A percentile compares a stretch with the other conserved stretches of the same genome.
phyloP scores from a whole-genome alignment of 2,329 filamentous ascomycete species.

The Lasiodiplodia sp. region DNA sequence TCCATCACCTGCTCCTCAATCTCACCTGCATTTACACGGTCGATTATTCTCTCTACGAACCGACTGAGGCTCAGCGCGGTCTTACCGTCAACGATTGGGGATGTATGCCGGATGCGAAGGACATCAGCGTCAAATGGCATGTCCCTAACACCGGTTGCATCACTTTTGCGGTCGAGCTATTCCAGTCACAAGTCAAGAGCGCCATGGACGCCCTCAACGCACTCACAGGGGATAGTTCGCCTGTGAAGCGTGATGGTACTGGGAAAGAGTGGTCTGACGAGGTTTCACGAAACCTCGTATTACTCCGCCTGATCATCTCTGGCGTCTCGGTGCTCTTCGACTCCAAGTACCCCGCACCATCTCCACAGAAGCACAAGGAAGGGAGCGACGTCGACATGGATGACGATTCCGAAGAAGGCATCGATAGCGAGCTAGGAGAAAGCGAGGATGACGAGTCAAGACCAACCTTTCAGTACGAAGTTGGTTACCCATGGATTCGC shows the following conservation, averaged over 20 bases:
- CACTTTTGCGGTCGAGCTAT: slow-evolving; percentile 86
- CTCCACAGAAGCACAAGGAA: slow-evolving; percentile 43
- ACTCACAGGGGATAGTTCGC: slow-evolving; percentile 81
- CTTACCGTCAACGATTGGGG: slow-evolving; percentile 86
- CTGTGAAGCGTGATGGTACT: slow-evolving; percentile 88
- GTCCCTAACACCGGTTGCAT: slow-evolving; percentile 81
- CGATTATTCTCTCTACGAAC: slow-evolving; percentile 87
- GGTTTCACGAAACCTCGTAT: slow-evolving; percentile 85
- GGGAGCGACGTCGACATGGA: slow-evolving; percentile 51
- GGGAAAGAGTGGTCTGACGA: slow-evolving; percentile 99
- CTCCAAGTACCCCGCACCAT: slow-evolving; percentile 56
- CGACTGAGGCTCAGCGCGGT: slow-evolving; percentile 73
- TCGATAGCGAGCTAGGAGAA: slow-evolving; percentile 64
- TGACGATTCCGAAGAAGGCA: slow-evolving; percentile 53
- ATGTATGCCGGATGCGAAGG: slow-evolving; percentile 72
- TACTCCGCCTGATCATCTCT: slow-evolving; percentile 86
- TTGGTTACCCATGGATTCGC: slow-evolving; percentile 79
- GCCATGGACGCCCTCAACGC: slow-evolving; percentile 77
- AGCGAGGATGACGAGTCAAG: slow-evolving; percentile 82
- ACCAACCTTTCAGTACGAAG: slow-evolving; percentile 86
- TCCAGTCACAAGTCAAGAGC: slow-evolving; percentile 80
- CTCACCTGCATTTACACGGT: slow-evolving; percentile 92
- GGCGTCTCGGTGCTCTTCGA: slow-evolving; percentile 92
- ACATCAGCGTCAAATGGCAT: slow-evolving; percentile 91
- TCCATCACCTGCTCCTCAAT: slow-evolving; percentile 94